Evolutionary conservation across 768 basidiomycete species (phyloP).

Genomic region (Lactarius hatsudake): DNA sequence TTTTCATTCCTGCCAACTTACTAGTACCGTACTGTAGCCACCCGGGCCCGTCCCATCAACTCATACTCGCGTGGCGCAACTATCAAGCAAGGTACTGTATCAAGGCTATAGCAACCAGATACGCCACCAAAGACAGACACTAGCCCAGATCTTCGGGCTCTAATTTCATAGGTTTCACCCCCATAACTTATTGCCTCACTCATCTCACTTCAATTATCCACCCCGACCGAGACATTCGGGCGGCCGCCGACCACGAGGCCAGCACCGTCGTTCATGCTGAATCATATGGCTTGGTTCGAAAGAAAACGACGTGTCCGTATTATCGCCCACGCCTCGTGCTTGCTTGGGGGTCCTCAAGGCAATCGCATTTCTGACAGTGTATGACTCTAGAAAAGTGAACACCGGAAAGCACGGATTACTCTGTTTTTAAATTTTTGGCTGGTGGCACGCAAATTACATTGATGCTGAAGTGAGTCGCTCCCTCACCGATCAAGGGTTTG

Average conservation of each 20-base stretch:
- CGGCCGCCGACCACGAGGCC: neutral
- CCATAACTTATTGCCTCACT: neutral
- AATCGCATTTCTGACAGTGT: neutral
- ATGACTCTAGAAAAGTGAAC: neutral
- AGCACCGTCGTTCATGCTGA: neutral
- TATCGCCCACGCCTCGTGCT: neutral
- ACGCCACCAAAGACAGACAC: neutral
- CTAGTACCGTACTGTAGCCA: neutral
- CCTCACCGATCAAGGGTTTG: neutral
- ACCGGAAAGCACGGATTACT: neutral
- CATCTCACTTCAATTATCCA: neutral
- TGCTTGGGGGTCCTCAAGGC: neutral
- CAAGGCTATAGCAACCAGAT: neutral
- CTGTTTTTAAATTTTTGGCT: neutral
- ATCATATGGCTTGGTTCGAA: neutral
- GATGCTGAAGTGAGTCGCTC: neutral
- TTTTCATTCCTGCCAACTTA: neutral
- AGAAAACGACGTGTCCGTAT: neutral
- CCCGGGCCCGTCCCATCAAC: neutral
- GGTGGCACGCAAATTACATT: neutral
- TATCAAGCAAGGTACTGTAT: neutral
- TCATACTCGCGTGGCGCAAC: neutral
- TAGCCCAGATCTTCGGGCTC: neutral
- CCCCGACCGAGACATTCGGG: neutral
- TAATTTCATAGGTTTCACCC: neutral